These are phyloP conservation scores for Oenanthe javanica DNA, from an alignment of 140 eudicot genomes.

Conservation along the genomic window DNA sequence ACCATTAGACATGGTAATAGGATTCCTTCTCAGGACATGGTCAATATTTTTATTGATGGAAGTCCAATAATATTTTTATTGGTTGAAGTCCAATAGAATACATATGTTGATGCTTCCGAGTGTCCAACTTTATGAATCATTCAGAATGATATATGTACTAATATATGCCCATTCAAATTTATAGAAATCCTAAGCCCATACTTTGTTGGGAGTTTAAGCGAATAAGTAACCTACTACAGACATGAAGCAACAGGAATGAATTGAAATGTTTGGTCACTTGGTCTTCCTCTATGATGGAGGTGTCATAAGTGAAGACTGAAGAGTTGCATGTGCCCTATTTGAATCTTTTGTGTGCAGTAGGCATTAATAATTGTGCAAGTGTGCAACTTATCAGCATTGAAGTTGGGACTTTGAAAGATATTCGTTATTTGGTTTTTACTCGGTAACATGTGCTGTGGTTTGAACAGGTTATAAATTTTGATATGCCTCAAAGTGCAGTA, in stretches of 20 bases:
- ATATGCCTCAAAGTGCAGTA: conserved; percentile 83
- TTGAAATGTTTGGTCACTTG: neutral
- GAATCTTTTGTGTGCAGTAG: neutral
- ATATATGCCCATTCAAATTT: neutral
- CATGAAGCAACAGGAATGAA: neutral
- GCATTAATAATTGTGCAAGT: neutral
- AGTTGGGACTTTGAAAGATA: neutral
- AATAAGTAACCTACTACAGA: neutral
- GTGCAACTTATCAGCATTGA: neutral
- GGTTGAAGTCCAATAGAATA: neutral
- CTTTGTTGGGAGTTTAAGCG: conserved; percentile 1
- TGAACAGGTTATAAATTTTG: conserved; percentile 78
- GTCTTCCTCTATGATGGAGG: neutral
- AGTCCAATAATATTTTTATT: neutral
- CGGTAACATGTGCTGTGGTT: conserved; percentile 1
- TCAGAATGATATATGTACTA: neutral
- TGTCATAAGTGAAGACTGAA: neutral
- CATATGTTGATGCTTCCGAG: neutral
- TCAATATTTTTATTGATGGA: neutral
- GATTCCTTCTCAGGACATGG: neutral
- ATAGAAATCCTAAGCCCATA: neutral
- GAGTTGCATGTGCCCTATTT: neutral
- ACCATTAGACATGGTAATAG: neutral
- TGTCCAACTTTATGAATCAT: neutral
- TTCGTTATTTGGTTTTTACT: neutral